These are phyloP conservation scores for Panus rudis DNA, from an alignment of 768 basidiomycete species.

Conservation along the genomic window DNA sequence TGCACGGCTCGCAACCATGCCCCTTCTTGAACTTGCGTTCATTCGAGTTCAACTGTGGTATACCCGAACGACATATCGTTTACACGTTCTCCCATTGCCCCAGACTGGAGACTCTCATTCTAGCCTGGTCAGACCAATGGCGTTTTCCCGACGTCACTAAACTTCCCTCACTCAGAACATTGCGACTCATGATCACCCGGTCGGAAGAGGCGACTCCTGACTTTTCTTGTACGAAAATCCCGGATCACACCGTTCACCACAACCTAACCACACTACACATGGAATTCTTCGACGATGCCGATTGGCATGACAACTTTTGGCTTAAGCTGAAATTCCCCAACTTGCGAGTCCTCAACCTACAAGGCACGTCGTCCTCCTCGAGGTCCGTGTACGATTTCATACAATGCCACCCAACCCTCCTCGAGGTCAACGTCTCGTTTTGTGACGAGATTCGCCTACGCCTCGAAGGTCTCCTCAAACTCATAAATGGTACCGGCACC, in stretches of 20 bases:
- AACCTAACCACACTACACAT: too few species aligned
- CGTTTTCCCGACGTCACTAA: background rate
- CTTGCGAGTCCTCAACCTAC: conserved; percentile 11
- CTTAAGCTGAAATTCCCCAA: conserved; percentile 6
- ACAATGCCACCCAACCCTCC: conserved; percentile 13
- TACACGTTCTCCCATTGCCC: background rate
- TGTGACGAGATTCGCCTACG: background rate
- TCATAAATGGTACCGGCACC: conserved; percentile 14
- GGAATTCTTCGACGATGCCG: conserved; percentile 1
- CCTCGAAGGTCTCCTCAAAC: conserved; percentile 5
- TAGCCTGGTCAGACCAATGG: background rate
- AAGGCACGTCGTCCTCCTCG: background rate
- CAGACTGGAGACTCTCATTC: background rate
- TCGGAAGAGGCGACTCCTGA: background rate
- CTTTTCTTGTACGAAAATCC: too few species aligned
- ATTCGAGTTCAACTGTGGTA: too few species aligned
- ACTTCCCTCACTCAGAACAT: background rate
- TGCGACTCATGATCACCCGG: background rate
- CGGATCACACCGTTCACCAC: too few species aligned
- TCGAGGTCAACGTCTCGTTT: conserved; percentile 11
- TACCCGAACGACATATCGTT: background rate
- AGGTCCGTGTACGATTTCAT: conserved; percentile 11
- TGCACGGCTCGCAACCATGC: background rate
- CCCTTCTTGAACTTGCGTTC: background rate
- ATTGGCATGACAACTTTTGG: background rate